These are phyloP conservation scores for Akanthomyces muscarius DNA, from an alignment of 2,329 filamentous ascomycete genomes.

Conservation along the genomic window DNA sequence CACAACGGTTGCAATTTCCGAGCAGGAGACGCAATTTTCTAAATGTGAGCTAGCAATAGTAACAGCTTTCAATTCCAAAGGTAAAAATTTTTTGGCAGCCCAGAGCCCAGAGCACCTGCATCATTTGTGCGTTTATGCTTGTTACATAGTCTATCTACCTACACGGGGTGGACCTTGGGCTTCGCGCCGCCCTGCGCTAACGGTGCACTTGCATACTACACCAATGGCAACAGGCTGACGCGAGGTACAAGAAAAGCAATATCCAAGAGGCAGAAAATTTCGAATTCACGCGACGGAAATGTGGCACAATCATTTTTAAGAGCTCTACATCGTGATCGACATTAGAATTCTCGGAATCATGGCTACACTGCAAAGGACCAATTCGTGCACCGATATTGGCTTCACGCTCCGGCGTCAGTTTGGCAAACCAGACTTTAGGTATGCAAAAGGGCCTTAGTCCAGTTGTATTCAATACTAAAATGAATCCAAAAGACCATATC, in stretches of 20 bases:
- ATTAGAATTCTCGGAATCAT: constrained; percentile 25
- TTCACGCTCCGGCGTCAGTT: constrained; percentile 73
- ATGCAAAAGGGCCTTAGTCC: background rate
- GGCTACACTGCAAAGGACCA: constrained; percentile 41
- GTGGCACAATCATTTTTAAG: background rate
- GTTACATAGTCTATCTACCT: too few species aligned
- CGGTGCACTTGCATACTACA: background rate
- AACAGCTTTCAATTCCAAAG: too few species aligned
- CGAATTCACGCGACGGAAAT: background rate
- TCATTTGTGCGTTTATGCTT: background rate
- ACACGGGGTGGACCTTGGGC: background rate
- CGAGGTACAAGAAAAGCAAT: background rate
- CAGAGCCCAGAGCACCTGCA: too few species aligned
- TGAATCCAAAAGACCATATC: constrained; percentile 59
- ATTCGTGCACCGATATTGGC: constrained; percentile 61
- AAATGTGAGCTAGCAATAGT: too few species aligned
- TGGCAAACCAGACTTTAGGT: constrained; percentile 71
- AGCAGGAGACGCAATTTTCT: background rate
- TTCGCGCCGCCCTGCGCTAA: background rate
- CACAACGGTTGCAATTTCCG: background rate
- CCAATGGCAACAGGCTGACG: background rate
- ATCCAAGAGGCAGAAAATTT: background rate
- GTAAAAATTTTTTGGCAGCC: too few species aligned
- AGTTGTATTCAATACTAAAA: background rate
- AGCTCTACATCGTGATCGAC: background rate